Conservation (phyloP, 2,329 filamentous ascomycete genomes). For the Fusarium clavum region DNA sequence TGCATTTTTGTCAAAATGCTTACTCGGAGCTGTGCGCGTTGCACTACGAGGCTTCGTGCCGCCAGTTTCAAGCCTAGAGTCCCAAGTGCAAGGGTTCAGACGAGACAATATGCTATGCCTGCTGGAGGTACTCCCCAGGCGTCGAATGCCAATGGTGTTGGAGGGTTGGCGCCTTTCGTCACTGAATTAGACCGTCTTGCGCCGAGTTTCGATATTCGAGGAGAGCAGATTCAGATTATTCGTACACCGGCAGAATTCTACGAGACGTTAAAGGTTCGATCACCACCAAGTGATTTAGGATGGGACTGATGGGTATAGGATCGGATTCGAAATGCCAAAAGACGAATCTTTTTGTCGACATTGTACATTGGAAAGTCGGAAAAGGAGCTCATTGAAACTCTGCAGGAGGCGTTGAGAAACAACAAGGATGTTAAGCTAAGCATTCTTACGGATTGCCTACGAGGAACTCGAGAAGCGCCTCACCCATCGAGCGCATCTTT, state of each 20-base stretch:
- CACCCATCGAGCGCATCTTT: constrained; percentile 88
- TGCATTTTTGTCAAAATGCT: constrained; percentile 47
- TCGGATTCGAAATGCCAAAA: constrained; percentile 84
- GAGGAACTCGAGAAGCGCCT: constrained; percentile 91
- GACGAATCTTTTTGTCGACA: constrained; percentile 91
- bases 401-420: constrained; percentile 77
- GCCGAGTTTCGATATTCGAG: constrained; percentile 87
- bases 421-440: constrained; percentile 85
- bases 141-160: constrained; percentile 43
- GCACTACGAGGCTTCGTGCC: constrained; percentile 45
- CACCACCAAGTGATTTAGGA: not conserved
- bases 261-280: constrained; percentile 81
- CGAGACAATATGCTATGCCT: constrained; percentile 56
- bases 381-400: constrained; percentile 83
- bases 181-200: constrained; percentile 87
- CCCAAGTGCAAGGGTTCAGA: constrained; percentile 51
- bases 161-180: constrained; percentile 65
- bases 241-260: constrained; percentile 91
- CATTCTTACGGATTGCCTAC: constrained; percentile 89
- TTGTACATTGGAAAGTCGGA: constrained; percentile 96
- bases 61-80: constrained; percentile 40
- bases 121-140: constrained; percentile 45
- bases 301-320: constrained; percentile 59
- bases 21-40: constrained; percentile 51
- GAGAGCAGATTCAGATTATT: constrained; percentile 83